Evolutionary conservation across 805 yeast species (phyloP).

Genomic region (Yarrowia sp.): DNA sequence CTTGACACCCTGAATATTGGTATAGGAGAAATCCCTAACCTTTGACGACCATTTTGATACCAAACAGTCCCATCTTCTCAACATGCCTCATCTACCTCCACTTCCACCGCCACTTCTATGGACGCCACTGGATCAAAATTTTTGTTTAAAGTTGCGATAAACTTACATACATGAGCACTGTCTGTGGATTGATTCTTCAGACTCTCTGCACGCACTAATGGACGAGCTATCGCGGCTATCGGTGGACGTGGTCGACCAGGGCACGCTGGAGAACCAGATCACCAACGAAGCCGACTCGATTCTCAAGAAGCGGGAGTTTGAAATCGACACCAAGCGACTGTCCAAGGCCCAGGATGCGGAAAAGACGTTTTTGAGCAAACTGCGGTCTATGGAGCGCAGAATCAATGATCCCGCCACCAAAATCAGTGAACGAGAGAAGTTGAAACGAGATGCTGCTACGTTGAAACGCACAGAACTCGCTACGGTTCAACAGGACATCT

Average conservation of each 20-base stretch:
- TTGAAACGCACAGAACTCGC: slow-evolving; percentile 59
- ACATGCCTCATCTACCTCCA: too few relatives aligned
- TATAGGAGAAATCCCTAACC: too few relatives aligned
- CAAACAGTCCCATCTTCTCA: too few relatives aligned
- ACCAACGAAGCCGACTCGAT: slow-evolving; percentile 69
- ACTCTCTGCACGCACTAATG: not conserved
- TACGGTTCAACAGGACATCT: slow-evolving; percentile 64
- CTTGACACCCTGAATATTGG: too few relatives aligned
- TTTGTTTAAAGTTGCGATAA: not conserved
- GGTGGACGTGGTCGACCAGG: slow-evolving; percentile 76
- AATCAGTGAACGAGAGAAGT: slow-evolving; percentile 66
- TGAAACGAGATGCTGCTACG: slow-evolving; percentile 61
- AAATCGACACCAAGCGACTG: slow-evolving; percentile 77
- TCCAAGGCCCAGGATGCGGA: slow-evolving; percentile 65
- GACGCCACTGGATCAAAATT: not conserved
- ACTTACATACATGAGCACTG: not conserved
- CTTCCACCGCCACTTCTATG: too few relatives aligned
- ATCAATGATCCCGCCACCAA: slow-evolving; percentile 62
- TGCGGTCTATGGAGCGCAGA: slow-evolving; percentile 57
- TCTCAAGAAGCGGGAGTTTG: slow-evolving; percentile 67
- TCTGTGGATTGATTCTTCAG: not conserved
- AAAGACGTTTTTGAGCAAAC: slow-evolving; percentile 54
- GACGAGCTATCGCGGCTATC: slow-evolving; percentile 53
- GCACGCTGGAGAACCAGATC: slow-evolving; percentile 74
- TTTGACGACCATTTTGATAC: too few relatives aligned